Percentiles rank a stretch among this genome's conserved stretches.
phyloP scores from a whole-genome alignment of 768 basidiomycete genomes.

The Scleroderma citrinum region DNA sequence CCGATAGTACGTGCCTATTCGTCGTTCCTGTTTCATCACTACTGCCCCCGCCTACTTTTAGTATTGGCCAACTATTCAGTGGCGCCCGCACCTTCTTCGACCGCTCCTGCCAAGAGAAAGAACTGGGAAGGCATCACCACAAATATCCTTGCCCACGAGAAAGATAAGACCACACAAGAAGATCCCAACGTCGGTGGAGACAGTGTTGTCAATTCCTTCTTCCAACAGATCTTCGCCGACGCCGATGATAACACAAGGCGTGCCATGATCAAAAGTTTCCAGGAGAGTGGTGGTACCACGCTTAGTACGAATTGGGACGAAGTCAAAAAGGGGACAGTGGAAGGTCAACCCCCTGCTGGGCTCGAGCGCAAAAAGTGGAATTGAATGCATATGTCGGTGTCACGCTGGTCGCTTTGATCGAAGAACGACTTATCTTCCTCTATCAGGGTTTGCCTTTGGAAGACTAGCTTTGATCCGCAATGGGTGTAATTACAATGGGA shows the following conservation, averaged over 20 bases:
- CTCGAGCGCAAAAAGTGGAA: conserved; percentile 82
- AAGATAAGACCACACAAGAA: conserved; percentile 62
- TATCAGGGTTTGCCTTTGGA: too few species aligned
- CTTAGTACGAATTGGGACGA: conserved; percentile 96
- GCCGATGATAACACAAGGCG: conserved; percentile 88
- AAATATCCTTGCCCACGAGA: conserved; percentile 59
- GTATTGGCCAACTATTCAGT: conserved; percentile 21
- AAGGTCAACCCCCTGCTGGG: conserved; percentile 80
- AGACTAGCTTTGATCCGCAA: too few species aligned
- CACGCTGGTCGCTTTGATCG: too few species aligned
- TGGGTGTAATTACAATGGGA: too few species aligned
- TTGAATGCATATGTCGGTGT: conserved; percentile 15
- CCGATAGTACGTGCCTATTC: conserved; percentile 53
- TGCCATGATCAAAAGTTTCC: conserved; percentile 98
- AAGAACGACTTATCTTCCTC: too few species aligned
- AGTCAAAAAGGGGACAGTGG: conserved; percentile 62
- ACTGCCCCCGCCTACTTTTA: conserved; percentile 1
- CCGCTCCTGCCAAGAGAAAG: conserved; percentile 46
- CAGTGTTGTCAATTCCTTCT: conserved; percentile 77
- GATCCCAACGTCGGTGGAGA: conserved; percentile 92
- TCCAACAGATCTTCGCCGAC: conserved; percentile 86
- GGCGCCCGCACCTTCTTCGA: conserved; percentile 27
- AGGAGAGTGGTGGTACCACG: conserved; percentile 92
- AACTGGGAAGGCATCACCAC: conserved; percentile 89
- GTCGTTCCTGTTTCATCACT: not conserved